Evolutionary conservation across 345 rosid species (phyloP).

Genomic region (Hevea brasiliensis): DNA sequence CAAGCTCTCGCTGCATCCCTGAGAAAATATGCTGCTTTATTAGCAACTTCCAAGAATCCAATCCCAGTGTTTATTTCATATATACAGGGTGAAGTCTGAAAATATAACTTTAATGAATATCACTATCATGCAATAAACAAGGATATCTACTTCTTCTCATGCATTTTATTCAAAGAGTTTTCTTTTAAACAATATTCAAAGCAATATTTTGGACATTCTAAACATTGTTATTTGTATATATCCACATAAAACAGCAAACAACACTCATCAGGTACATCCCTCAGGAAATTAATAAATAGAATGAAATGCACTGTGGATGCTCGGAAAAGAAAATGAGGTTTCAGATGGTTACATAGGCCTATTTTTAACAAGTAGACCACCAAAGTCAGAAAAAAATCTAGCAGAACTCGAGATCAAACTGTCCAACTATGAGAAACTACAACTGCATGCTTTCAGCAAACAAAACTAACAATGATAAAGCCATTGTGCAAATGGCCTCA

Average conservation of each 20-base stretch:
- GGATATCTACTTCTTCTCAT: no score
- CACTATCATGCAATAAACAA: not conserved
- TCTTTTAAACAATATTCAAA: no score
- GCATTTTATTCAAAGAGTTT: no score
- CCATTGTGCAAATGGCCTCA: not conserved
- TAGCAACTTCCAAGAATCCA: conserved; percentile 13
- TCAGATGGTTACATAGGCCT: no score
- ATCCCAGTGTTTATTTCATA: not conserved
- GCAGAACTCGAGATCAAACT: not conserved
- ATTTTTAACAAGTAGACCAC: not conserved
- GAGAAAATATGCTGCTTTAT: conserved; percentile 21
- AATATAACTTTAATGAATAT: not conserved
- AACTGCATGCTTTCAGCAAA: not conserved
- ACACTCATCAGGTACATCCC: not conserved
- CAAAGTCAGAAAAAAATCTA: not conserved
- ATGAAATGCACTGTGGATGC: not conserved
- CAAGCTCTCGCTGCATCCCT: conserved; percentile 72
- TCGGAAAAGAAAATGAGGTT: not conserved
- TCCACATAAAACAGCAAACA: not conserved
- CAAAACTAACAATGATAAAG: not conserved
- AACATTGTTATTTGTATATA: not conserved
- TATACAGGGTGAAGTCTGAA: no score
- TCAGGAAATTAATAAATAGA: not conserved
- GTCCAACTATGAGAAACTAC: not conserved
- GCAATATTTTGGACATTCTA: not conserved